Conservation (phyloP, 495 filamentous ascomycete species). For the Chaetomium fimeti region DNA sequence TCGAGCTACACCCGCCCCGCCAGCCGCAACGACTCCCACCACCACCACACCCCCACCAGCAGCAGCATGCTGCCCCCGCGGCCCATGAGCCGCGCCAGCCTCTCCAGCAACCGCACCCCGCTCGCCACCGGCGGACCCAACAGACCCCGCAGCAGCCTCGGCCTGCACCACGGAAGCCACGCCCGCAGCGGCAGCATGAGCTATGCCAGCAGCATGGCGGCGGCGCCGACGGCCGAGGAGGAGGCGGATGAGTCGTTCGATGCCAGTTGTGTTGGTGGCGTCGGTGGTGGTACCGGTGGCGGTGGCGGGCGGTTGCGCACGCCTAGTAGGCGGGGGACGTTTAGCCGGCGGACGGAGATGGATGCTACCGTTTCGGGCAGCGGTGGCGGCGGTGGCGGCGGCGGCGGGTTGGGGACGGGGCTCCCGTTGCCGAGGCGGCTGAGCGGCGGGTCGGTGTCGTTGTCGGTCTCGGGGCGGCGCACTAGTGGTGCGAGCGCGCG, state of each 20-base stretch:
- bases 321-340: constrained; percentile 44
- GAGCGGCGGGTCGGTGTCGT: constrained; percentile 43
- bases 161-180: constrained; percentile 26
- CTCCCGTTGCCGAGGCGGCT: constrained; percentile 46
- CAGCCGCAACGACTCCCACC: constrained; percentile 48
- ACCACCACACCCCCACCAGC: neutral
- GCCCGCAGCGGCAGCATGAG: constrained; percentile 46
- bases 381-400: constrained; percentile 34
- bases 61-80: constrained; percentile 57
- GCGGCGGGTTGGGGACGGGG: constrained; percentile 14
- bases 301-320: neutral
- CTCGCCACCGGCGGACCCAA: constrained; percentile 34
- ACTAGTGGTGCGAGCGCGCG: constrained; percentile 32
- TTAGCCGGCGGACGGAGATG: constrained; percentile 49
- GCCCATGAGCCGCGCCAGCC: constrained; percentile 59
- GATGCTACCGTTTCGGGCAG: constrained; percentile 47
- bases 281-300: neutral
- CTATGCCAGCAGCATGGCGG: constrained; percentile 36
- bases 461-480: constrained; percentile 38
- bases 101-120: constrained; percentile 64
- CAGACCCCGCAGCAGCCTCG: constrained; percentile 56
- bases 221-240: constrained; percentile 13
- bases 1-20: constrained; percentile 51
- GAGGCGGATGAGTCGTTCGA: constrained; percentile 41
- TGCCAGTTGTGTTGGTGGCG: neutral